phyloP scores from a whole-genome alignment of 2,329 filamentous ascomycete genomes.

The Pseudocercospora musae region DNA sequence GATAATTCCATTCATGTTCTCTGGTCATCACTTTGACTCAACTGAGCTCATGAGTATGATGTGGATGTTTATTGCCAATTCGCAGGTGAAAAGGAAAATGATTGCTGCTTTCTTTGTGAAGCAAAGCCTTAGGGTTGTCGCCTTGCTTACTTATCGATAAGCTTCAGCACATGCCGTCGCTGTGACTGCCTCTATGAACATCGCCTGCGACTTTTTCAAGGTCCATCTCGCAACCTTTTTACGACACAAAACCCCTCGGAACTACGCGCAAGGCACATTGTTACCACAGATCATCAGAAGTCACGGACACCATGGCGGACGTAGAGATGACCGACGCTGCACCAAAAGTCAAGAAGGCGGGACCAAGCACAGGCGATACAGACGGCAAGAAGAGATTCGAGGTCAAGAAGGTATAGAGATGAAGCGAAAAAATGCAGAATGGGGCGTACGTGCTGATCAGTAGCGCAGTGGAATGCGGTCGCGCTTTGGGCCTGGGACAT shows the following conservation, averaged over 20 bases:
- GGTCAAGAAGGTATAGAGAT: slow-evolving; percentile 80
- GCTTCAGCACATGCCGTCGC: slow-evolving; percentile 1
- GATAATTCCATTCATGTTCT: no score
- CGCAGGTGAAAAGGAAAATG: background rate
- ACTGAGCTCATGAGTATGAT: no score
- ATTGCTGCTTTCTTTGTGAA: background rate
- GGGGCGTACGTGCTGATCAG: background rate
- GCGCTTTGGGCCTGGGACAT: slow-evolving; percentile 99
- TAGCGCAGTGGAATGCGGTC: slow-evolving; percentile 86
- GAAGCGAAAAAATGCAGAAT: background rate
- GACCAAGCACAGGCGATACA: slow-evolving; percentile 48
- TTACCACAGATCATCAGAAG: background rate
- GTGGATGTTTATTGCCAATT: background rate
- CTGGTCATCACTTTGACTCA: no score
- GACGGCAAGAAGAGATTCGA: slow-evolving; percentile 94
- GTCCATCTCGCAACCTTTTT: background rate
- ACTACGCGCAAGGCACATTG: background rate
- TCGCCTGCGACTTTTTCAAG: background rate
- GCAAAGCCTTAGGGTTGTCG: background rate
- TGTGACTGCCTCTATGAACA: background rate
- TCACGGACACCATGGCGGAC: slow-evolving; percentile 69
- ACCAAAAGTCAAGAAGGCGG: slow-evolving; percentile 54
- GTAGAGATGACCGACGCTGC: slow-evolving; percentile 90
- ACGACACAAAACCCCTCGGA: background rate
- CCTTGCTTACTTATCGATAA: slow-evolving; percentile 3